Conservation (phyloP, 257 asterid genomes). For the Nicotiana otophora region DNA sequence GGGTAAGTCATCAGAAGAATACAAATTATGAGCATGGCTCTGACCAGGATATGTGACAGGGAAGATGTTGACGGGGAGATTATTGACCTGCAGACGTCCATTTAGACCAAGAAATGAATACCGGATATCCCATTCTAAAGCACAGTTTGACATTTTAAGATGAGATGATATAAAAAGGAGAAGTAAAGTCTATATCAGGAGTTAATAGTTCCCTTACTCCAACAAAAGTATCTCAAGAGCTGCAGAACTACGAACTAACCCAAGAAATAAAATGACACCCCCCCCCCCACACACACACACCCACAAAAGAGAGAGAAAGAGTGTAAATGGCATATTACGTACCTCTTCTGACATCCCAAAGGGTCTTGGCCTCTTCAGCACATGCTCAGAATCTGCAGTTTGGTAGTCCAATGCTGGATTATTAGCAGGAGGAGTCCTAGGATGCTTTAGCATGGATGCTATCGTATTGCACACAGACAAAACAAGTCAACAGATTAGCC, state of each 20-base stretch:
- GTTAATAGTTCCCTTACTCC: background rate
- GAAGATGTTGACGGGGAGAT: conserved; percentile 30
- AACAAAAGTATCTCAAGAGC: background rate
- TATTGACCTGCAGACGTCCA: conserved; percentile 34
- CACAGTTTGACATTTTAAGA: background rate
- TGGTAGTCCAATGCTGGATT: conserved; percentile 47
- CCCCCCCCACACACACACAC: background rate
- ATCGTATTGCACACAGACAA: conserved; percentile 1
- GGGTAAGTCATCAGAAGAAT: conserved; percentile 46
- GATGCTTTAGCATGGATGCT: conserved; percentile 47
- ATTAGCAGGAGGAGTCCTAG: conserved; percentile 51
- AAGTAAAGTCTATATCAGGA: background rate
- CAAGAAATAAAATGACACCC: background rate
- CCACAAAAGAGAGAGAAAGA: background rate
- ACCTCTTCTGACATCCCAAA: conserved; percentile 47
- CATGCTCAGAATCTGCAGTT: conserved; percentile 49
- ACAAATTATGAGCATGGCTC: conserved; percentile 28
- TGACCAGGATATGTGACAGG: conserved; percentile 31
- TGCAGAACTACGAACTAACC: background rate
- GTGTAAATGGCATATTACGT: conserved; percentile 6
- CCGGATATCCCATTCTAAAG: background rate
- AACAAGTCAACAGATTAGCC: conserved; percentile 22
- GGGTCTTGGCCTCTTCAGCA: conserved; percentile 40
- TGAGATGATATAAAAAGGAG: background rate
- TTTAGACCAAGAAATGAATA: background rate